Evolutionary conservation across 1,139 yeast species (phyloP).

Genomic region (Zygoascus meyerae): DNA sequence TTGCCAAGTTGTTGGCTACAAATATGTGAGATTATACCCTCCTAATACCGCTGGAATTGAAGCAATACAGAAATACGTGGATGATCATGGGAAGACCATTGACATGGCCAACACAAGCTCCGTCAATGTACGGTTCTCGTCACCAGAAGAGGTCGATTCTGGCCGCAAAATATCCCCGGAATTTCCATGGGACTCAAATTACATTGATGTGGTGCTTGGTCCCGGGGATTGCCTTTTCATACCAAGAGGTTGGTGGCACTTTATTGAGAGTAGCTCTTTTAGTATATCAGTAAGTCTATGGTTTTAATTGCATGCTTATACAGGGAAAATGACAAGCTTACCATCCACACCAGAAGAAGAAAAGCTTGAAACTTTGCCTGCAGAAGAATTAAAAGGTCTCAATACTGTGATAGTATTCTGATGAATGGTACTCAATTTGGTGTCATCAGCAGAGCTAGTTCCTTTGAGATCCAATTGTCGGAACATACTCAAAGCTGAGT

Average conservation of each 20-base stretch:
- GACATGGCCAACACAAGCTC: constrained; percentile 22
- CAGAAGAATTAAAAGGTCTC: constrained; percentile 41
- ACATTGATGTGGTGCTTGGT: constrained; percentile 20
- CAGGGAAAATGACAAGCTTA: constrained; percentile 60
- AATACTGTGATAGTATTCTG: constrained; percentile 83
- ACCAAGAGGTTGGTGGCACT: constrained; percentile 30
- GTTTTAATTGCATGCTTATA: constrained; percentile 20
- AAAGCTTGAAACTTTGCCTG: constrained; percentile 46
- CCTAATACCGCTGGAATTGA: constrained; percentile 16
- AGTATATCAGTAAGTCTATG: constrained; percentile 26
- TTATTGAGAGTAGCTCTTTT: constrained; percentile 20
- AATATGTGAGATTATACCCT: constrained; percentile 23
- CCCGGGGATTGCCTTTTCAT: constrained; percentile 28
- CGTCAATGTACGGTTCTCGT: constrained; percentile 15
- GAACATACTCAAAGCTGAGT: constrained; percentile 90
- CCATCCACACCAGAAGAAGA: constrained; percentile 86
- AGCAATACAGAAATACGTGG: constrained; percentile 6
- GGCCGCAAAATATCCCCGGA: constrained; percentile 17
- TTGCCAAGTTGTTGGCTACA: constrained; percentile 26
- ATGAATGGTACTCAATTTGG: constrained; percentile 69
- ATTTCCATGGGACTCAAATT: constrained; percentile 24
- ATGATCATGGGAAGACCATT: background rate
- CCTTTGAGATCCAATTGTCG: constrained; percentile 95
- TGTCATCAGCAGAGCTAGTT: constrained; percentile 45
- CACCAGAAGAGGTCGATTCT: background rate